A percentile compares a stretch with the other conserved stretches of the same genome.
Evolutionary conservation across 148 eudicot genomes (phyloP).

Genomic region (Talinum fruticosum): DNA sequence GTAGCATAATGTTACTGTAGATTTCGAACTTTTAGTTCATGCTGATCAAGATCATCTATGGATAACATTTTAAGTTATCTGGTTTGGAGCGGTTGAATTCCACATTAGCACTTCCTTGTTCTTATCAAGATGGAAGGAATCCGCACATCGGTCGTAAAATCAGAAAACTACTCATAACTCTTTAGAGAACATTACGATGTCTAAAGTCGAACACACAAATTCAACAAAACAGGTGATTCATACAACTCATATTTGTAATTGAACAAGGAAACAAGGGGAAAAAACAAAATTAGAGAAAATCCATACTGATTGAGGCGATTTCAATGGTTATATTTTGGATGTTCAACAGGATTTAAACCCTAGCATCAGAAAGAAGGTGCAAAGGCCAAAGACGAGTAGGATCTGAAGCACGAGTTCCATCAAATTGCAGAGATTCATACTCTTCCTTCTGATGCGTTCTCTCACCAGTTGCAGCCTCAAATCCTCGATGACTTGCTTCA

Average conservation of each 20-base stretch:
- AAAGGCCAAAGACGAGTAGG: constrained; percentile 20
- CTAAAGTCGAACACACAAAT: not conserved
- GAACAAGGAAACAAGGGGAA: too few species aligned
- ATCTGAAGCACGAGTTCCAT: constrained; percentile 29
- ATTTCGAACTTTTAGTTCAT: not conserved
- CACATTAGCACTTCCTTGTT: too few species aligned
- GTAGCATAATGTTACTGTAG: not conserved
- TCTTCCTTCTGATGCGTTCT: constrained; percentile 30
- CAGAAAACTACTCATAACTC: not conserved
- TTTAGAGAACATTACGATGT: not conserved
- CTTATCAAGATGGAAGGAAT: not conserved
- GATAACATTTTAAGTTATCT: not conserved
- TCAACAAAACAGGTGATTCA: not conserved
- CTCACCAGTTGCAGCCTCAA: constrained; percentile 29
- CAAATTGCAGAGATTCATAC: constrained; percentile 24
- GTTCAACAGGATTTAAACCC: constrained; percentile 14
- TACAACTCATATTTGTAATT: not conserved
- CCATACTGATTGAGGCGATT: not conserved
- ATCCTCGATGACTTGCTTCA: constrained; percentile 21
- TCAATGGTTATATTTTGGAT: not conserved
- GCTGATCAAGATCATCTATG: not conserved
- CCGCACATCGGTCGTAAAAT: not conserved
- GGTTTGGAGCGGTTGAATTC: too few species aligned
- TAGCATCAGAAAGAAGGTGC: constrained; percentile 20
- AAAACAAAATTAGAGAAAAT: not conserved